Evolutionary conservation across 495 filamentous ascomycete species (phyloP).

Genomic region (Mytilinidion resinicola): DNA sequence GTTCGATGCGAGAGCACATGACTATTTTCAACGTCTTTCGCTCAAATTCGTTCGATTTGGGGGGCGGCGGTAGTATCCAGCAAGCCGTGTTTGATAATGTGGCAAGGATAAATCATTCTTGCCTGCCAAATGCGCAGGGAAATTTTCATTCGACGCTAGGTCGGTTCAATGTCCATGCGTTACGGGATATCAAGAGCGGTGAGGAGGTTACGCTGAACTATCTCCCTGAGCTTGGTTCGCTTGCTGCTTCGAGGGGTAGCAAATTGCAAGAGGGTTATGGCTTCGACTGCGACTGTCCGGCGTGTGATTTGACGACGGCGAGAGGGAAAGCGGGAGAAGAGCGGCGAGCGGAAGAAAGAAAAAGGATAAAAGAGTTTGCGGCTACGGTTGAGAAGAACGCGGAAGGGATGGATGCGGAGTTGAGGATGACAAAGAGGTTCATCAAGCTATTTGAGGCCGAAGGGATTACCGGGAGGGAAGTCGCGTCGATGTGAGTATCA

Average conservation of each 20-base stretch:
- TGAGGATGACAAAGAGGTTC: neutral
- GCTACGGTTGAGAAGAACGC: neutral
- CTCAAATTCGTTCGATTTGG: neutral
- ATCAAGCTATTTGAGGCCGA: neutral
- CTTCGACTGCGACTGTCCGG: neutral
- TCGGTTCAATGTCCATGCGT: neutral
- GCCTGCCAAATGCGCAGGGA: neutral
- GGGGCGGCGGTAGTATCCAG: neutral
- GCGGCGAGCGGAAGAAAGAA: neutral
- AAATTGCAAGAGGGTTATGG: neutral
- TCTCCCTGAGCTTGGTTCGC: neutral
- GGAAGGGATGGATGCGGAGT: neutral
- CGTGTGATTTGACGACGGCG: neutral
- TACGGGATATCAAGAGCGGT: neutral
- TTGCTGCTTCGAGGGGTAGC: neutral
- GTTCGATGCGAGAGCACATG: neutral
- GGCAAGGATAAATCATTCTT: neutral
- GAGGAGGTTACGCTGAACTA: neutral
- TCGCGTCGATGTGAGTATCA: neutral
- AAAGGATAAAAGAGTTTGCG: neutral
- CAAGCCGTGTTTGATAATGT: neutral
- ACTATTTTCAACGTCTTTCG: neutral
- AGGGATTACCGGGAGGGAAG: neutral
- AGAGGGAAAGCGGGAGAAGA: neutral
- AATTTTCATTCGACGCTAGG: neutral